Percentiles rank a stretch among this genome's conserved stretches.
phyloP scores from a whole-genome alignment of 352 stramenopile genomes.

The Pythium dissotocum region DNA sequence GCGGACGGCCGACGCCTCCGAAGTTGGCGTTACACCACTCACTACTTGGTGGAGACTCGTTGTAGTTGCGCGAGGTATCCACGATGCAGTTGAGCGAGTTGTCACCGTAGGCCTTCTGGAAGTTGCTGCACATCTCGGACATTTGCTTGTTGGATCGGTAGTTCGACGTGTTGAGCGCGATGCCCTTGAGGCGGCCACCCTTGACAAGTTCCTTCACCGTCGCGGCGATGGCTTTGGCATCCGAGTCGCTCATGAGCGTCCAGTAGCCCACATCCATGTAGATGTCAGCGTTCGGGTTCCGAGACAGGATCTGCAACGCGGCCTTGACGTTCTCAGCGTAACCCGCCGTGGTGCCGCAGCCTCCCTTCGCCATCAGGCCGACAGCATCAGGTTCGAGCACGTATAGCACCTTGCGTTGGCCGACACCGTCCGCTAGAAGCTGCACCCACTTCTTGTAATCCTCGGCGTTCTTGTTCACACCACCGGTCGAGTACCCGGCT shows the following conservation, averaged over 20 bases:
- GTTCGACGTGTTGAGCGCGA: slow-evolving; percentile 80
- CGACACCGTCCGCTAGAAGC: slow-evolving; percentile 43
- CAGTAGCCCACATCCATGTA: slow-evolving; percentile 77
- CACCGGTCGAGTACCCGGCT: slow-evolving; percentile 46
- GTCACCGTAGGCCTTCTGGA: slow-evolving; percentile 50
- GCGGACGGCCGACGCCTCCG: slow-evolving; percentile 51
- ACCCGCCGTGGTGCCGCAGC: slow-evolving; percentile 32
- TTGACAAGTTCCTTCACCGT: slow-evolving; percentile 44
- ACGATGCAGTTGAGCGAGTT: slow-evolving; percentile 53
- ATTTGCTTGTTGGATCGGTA: slow-evolving; percentile 62
- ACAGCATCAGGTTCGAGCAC: slow-evolving; percentile 73
- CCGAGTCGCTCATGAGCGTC: slow-evolving; percentile 40
- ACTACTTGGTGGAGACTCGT: slow-evolving; percentile 36
- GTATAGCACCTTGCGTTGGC: slow-evolving; percentile 59
- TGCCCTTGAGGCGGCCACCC: slow-evolving; percentile 48
- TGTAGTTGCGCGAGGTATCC: slow-evolving; percentile 65
- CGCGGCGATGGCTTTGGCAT: slow-evolving; percentile 29
- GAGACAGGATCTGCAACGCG: slow-evolving; percentile 45
- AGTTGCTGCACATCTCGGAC: slow-evolving; percentile 49
- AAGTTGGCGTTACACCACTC: slow-evolving; percentile 77
- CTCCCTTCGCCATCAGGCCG: slow-evolving; percentile 44
- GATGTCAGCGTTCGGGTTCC: slow-evolving; percentile 68
- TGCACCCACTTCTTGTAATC: slow-evolving; percentile 53
- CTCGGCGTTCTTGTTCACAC: slow-evolving; percentile 41
- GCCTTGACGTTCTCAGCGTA: slow-evolving; percentile 56